Conservation (phyloP, 1,139 yeast species). For the Kurtzmaniella quercitrusa region DNA sequence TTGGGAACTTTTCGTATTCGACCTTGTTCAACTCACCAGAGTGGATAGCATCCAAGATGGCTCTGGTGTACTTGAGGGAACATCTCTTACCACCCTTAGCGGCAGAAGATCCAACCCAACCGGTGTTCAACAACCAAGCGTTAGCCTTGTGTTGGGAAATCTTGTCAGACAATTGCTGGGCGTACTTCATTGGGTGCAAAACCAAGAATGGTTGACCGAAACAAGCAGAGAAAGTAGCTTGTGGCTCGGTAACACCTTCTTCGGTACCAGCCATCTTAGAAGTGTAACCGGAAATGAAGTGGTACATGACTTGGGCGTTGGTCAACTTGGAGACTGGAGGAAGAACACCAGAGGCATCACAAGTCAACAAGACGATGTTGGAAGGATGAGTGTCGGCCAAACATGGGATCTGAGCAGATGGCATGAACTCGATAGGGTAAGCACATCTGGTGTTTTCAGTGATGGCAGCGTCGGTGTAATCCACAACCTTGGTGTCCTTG, state of each 20-base stretch:
- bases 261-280: constrained; percentile 99
- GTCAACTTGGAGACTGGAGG: constrained; percentile 96
- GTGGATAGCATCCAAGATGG: constrained; percentile 92
- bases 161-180: constrained; percentile 93
- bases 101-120: constrained; percentile 96
- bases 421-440: constrained; percentile 95
- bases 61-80: constrained; percentile 96
- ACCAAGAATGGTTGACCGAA: constrained; percentile 99
- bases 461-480: constrained; percentile 73
- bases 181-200: constrained; percentile 96
- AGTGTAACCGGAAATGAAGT: constrained; percentile 97
- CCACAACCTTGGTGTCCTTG: constrained; percentile 74
- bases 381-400: constrained; percentile 86
- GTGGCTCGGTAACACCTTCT: constrained; percentile 98
- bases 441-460: constrained; percentile 99
- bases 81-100: constrained; percentile 95
- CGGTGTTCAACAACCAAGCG: constrained; percentile 97
- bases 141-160: constrained; percentile 82
- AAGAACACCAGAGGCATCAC: constrained; percentile 97
- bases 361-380: constrained; percentile 87
- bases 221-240: constrained; percentile 97
- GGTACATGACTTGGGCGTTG: constrained; percentile 97
- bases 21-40: constrained; percentile 80
- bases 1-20: constrained; percentile 80
- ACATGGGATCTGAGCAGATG: constrained; percentile 96